Conservation (phyloP, 1,284 basidiomycete species). For the Ceraceosorus guamensis region DNA sequence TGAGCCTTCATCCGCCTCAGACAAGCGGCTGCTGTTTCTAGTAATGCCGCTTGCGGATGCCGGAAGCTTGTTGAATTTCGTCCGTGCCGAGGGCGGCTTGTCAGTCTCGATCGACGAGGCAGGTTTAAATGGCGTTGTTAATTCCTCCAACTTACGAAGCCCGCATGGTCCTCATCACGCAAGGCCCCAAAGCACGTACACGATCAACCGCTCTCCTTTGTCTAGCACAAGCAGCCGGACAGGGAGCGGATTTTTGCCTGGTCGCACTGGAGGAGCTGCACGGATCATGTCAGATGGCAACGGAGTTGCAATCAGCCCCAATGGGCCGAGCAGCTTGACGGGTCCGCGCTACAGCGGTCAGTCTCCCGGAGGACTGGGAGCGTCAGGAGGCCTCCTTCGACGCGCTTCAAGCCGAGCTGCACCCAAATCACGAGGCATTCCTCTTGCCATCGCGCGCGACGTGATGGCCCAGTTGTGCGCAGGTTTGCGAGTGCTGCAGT, state of each 20-base stretch:
- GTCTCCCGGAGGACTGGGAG: constrained; percentile 13
- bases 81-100: constrained; percentile 25
- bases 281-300: background rate
- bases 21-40: constrained; percentile 15
- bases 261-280: background rate
- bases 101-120: background rate
- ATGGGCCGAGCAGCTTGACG: background rate
- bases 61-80: constrained; percentile 34
- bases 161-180: too few species aligned
- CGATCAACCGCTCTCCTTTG: background rate
- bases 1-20: background rate
- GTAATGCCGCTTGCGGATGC: constrained; percentile 38
- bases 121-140: background rate
- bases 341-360: constrained; percentile 3
- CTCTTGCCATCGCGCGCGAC: constrained; percentile 59
- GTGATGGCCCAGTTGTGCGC: constrained; percentile 84
- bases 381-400: constrained; percentile 17
- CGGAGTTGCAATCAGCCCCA: too few species aligned
- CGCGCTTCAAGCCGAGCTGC: constrained; percentile 14
- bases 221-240: background rate
- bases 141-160: too few species aligned
- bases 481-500: constrained; percentile 77
- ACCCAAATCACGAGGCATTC: constrained; percentile 23
- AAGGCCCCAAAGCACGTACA: background rate
- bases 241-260: background rate